Base-by-base conservation (phyloP, 306 rosid genomes). In the Rosa chinensis region DNA sequence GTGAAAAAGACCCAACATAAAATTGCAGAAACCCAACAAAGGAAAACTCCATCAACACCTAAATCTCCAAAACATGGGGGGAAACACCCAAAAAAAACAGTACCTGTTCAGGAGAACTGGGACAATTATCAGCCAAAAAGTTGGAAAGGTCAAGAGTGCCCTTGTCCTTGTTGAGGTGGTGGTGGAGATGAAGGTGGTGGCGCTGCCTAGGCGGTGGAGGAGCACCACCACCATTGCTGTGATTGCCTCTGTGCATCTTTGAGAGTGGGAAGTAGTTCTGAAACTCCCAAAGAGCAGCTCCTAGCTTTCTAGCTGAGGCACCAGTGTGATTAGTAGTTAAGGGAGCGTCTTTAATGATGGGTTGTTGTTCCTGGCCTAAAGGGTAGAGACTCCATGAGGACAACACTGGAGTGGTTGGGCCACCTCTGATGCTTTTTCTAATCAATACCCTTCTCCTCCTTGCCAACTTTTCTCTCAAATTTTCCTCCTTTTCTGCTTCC, bases 201-300 rank as follows among this genome's bases (percentile, higher is more conserved):
- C 91, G 88, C 40, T 72, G 89, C 82, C 93, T 83, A 12, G 91
- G 59, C 16, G 84, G 78, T 13, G 50, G 78, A 53, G 76, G 74
- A 35, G 77, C 81, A 80, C 79, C 90, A 42, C 47, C 82, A 13
- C 74, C 84, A 88, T 84, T 88, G 48, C 25, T 81, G 67, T 76
- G 49, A 53, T 52, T 17, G 63, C 80, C 64, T 13, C 88, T 90
- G 89, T 93, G 94, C 99, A 95, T 93, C 73, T 82, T 77, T 68
- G 86, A 77, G 59, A 72, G 85, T 5, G 93, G 86, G 58, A 77
- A 66, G 55, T 82, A 86, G 75, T 88, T 85, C 32, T 88, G 81
- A 28, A 89, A 86, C 83, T 93, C 96, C 99, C 97, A 95, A 78
- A 91, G 97, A 58, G 98, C 86, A 1, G 98, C 94, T 55, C 91